Conservation (phyloP, 345 rosid genomes). For the Pugionium dolabratum region DNA sequence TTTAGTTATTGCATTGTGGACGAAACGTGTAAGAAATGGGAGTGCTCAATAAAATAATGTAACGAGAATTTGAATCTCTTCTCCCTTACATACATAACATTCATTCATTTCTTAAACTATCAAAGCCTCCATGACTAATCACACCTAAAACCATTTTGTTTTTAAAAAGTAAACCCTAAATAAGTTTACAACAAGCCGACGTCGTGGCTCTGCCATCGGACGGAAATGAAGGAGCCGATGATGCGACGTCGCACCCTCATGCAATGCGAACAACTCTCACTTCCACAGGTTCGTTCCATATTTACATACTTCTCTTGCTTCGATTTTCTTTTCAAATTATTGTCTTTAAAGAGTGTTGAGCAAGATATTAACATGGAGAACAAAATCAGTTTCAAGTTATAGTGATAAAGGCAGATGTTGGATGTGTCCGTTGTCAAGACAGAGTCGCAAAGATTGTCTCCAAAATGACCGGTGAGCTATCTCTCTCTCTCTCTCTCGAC, state of each 20-base stretch:
- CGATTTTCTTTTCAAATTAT: too few relatives aligned
- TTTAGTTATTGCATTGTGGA: too few relatives aligned
- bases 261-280: conserved; percentile 38
- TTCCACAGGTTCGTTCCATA: conserved; percentile 33
- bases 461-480: conserved; percentile 40
- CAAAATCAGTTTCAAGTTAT: conserved; percentile 37
- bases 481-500: too few relatives aligned
- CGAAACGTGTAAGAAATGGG: conserved; percentile 34
- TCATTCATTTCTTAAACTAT: conserved; percentile 27
- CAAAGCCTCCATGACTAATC: conserved; percentile 13
- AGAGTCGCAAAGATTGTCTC: conserved; percentile 40
- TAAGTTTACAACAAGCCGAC: background rate
- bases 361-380: conserved; percentile 26
- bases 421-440: conserved; percentile 41
- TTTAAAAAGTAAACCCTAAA: too few relatives aligned
- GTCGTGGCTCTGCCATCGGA: conserved; percentile 1
- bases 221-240: conserved; percentile 14
- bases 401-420: conserved; percentile 37
- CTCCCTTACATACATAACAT: conserved; percentile 1
- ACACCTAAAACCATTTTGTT: too few relatives aligned
- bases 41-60: conserved; percentile 18
- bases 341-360: background rate
- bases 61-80: conserved; percentile 12
- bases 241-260: conserved; percentile 33
- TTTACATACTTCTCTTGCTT: background rate